These are phyloP conservation scores for Echinosophora koreensis DNA, from an alignment of 306 rosid genomes.

Conservation along the genomic window DNA sequence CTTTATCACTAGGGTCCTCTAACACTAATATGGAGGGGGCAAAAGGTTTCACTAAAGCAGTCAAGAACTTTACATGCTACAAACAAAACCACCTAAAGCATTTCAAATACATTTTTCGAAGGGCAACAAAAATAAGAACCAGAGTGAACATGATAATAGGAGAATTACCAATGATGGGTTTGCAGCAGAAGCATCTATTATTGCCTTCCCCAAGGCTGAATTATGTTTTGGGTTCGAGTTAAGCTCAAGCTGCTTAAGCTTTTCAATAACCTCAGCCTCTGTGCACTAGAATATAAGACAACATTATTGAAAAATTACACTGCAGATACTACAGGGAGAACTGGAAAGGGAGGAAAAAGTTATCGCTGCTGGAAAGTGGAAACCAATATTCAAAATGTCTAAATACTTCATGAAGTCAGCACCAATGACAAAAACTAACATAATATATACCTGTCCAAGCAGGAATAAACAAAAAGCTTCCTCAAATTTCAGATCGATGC, in stretches of 20 bases:
- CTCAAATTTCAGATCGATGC: conserved; percentile 86
- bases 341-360: conserved; percentile 19
- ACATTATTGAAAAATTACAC: conserved; percentile 25
- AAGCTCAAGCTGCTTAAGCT: conserved; percentile 78
- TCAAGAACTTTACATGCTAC: conserved; percentile 9
- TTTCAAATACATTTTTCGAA: conserved; percentile 34
- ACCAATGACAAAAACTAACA: conserved; percentile 28
- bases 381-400: conserved; percentile 44
- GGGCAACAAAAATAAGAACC: conserved; percentile 45
- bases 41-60: conserved; percentile 7
- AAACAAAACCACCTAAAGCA: conserved; percentile 27
- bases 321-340: conserved; percentile 31
- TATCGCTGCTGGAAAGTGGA: conserved; percentile 46
- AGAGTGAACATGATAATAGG: conserved; percentile 20
- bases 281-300: conserved; percentile 69
- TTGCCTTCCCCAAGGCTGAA: conserved; percentile 73
- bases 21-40: conserved; percentile 23
- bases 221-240: conserved; percentile 66
- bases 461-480: conserved; percentile 83
- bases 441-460: conserved; percentile 75
- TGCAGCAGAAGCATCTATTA: conserved; percentile 61
- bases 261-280: conserved; percentile 76
- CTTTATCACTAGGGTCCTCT: conserved; percentile 10
- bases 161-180: conserved; percentile 76
- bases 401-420: conserved; percentile 38